Percentiles rank a stretch among this genome's conserved stretches.
phyloP scores from a whole-genome alignment of 768 basidiomycete species.

The Kwoniella sp. region DNA sequence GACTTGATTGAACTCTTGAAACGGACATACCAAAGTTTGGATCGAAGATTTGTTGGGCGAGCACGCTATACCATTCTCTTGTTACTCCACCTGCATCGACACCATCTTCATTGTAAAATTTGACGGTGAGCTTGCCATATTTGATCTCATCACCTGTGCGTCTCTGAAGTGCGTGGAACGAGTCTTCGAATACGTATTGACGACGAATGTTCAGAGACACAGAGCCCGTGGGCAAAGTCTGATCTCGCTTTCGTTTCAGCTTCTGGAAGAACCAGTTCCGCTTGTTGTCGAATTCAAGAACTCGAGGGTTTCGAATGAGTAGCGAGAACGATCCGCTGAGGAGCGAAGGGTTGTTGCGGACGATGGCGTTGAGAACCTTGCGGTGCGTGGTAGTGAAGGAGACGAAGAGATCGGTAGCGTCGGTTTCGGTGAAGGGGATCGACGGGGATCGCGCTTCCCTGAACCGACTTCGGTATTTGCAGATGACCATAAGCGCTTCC shows the following conservation, averaged over 20 bases:
- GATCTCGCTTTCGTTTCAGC: conserved; percentile 45
- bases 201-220: conserved; percentile 51
- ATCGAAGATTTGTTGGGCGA: conserved; percentile 98
- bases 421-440: conserved; percentile 47
- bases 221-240: conserved; percentile 16
- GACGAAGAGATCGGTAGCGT: conserved; percentile 85
- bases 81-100: conserved; percentile 98
- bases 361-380: conserved; percentile 93
- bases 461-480: conserved; percentile 72
- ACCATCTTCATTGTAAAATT: conserved; percentile 95
- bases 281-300: conserved; percentile 99
- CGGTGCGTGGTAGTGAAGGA: conserved; percentile 90
- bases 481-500: conserved; percentile 96
- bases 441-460: conserved; percentile 42
- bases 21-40: conserved; percentile 69
- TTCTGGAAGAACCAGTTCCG: conserved; percentile 64
- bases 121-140: conserved; percentile 92
- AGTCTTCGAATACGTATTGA: conserved; percentile 91
- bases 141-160: conserved; percentile 95
- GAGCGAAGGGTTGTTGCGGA: conserved; percentile 93
- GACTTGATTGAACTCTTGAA: not conserved
- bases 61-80: conserved; percentile 97
- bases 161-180: conserved; percentile 85
- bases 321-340: conserved; percentile 99
- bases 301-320: conserved; percentile 90